phyloP scores from a whole-genome alignment of 345 rosid species.

The Pistacia vera region DNA sequence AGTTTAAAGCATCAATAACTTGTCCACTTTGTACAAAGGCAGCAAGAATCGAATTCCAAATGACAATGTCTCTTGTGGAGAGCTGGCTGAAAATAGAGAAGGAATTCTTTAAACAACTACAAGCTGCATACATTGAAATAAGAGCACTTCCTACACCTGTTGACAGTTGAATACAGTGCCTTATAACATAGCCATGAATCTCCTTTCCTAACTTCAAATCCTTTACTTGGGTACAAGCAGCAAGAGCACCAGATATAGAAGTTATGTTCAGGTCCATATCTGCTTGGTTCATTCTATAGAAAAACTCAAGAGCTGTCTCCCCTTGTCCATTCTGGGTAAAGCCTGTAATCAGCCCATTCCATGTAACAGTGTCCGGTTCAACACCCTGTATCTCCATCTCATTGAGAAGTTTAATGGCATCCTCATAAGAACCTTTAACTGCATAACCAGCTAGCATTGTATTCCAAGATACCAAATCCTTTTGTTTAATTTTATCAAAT shows the following conservation, averaged over 20 bases:
- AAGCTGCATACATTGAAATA: conserved; percentile 39
- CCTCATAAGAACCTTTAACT: conserved; percentile 16
- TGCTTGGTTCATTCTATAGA: conserved; percentile 31
- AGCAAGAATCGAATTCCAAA: conserved; percentile 40
- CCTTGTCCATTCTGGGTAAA: conserved; percentile 31
- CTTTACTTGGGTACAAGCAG: conserved; percentile 29
- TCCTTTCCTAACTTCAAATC: conserved; percentile 31
- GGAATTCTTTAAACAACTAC: conserved; percentile 22
- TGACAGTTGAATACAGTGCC: conserved; percentile 21
- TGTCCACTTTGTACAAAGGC: conserved; percentile 24
- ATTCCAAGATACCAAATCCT: conserved; percentile 45
- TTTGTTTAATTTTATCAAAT: conserved; percentile 13
- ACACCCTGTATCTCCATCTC: conserved; percentile 30
- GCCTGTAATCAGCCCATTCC: conserved; percentile 28
- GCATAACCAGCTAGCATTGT: conserved; percentile 34
- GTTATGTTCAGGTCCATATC: conserved; percentile 40
- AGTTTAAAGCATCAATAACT: conserved; percentile 26
- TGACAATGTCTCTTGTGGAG: conserved; percentile 33
- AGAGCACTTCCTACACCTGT: conserved; percentile 38
- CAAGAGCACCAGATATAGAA: conserved; percentile 32
- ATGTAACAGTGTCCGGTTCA: conserved; percentile 6
- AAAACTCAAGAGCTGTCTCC: conserved; percentile 28
- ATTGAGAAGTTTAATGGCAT: conserved; percentile 18
- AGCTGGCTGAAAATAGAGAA: conserved; percentile 26
- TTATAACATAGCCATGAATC: conserved; percentile 28